These are phyloP conservation scores for Pachyrhizus erosus DNA, from an alignment of 306 rosid genomes.

Conservation along the genomic window DNA sequence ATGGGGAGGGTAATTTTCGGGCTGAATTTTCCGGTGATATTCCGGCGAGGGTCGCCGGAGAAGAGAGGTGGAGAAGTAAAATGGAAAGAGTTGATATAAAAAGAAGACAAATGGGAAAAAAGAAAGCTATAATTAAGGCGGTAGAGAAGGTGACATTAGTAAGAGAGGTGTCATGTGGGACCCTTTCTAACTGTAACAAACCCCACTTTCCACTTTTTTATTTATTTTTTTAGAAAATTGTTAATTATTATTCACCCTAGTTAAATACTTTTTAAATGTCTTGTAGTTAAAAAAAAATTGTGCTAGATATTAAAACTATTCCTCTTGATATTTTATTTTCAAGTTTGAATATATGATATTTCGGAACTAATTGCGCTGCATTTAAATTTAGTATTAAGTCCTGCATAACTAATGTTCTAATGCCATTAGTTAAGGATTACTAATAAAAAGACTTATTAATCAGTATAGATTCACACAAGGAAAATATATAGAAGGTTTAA, in stretches of 20 bases:
- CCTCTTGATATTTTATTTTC: not conserved
- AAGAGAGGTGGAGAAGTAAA: not conserved
- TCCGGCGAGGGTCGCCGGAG: constrained; percentile 44
- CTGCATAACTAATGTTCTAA: no score
- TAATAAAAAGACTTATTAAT: no score
- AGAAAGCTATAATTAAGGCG: constrained; percentile 43
- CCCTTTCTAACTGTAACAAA: constrained; percentile 45
- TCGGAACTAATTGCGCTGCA: no score
- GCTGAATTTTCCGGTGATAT: constrained; percentile 11
- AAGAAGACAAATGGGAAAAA: not conserved
- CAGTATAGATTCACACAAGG: no score
- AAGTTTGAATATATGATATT: no score
- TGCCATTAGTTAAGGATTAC: not conserved
- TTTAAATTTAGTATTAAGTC: no score
- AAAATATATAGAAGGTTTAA: no score
- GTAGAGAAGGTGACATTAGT: constrained; percentile 16
- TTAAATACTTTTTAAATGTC: not conserved
- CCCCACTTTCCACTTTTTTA: constrained; percentile 27
- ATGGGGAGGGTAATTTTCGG: not conserved
- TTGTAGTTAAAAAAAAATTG: not conserved
- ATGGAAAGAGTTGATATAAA: constrained; percentile 20
- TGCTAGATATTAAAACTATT: not conserved
- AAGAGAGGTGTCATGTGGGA: constrained; percentile 36
- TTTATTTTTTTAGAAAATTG: not conserved
- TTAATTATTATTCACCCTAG: not conserved